Conservation (phyloP, 208 protist genomes). For the Wallacemonas rigidus region DNA sequence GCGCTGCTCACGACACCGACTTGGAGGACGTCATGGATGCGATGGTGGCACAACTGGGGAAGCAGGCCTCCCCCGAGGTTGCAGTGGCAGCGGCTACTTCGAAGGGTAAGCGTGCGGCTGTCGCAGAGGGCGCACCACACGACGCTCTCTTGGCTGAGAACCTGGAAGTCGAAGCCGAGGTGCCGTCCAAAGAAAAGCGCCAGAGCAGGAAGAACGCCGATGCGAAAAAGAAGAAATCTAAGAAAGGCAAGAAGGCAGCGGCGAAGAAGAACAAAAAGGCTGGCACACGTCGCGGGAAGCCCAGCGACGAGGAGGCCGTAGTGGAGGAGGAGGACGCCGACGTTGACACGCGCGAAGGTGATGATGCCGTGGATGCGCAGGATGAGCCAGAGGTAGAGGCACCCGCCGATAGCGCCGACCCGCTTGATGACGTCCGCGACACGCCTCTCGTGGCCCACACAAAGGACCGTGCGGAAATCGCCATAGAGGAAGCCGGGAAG, state of each 20-base stretch:
- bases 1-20: background rate
- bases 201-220: background rate
- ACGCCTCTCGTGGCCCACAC: background rate
- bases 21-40: background rate
- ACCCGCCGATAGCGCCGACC: background rate
- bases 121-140: too few species aligned
- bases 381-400: constrained; percentile 3
- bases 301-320: background rate
- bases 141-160: background rate
- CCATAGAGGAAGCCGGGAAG: constrained; percentile 21
- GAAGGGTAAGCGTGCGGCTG: background rate
- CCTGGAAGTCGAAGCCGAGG: background rate
- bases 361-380: constrained; percentile 9
- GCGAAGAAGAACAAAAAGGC: background rate
- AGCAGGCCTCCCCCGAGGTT: background rate
- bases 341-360: background rate
- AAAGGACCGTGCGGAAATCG: constrained; percentile 20
- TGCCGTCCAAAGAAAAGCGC: background rate
- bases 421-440: background rate
- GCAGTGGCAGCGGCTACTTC: background rate
- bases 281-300: background rate
- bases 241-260: background rate
- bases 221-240: background rate
- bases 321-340: background rate
- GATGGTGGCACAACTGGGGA: background rate